These are phyloP conservation scores for Amylostereum areolatum DNA, from an alignment of 1,284 basidiomycete genomes.

Conservation along the genomic window DNA sequence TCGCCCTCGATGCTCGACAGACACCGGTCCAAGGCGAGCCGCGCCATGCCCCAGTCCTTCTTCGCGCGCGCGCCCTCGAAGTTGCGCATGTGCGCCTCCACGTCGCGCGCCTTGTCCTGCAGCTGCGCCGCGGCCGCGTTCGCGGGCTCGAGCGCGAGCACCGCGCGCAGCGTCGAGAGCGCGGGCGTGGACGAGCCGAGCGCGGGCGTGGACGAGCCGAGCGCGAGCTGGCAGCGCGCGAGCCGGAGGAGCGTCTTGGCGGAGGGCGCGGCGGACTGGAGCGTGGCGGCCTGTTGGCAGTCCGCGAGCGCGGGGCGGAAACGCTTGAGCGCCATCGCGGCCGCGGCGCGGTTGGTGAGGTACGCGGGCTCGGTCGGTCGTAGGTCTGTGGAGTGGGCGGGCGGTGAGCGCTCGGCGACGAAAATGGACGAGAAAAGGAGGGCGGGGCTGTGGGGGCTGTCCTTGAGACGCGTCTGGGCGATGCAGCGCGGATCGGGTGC, in stretches of 20 bases:
- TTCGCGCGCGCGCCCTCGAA: constrained; percentile 51
- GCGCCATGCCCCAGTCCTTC: constrained; percentile 65
- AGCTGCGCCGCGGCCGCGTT: constrained; percentile 54
- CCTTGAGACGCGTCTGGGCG: too few relatives aligned
- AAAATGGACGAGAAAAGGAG: too few relatives aligned
- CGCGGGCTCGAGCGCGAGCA: constrained; percentile 48
- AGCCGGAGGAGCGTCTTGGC: constrained; percentile 73
- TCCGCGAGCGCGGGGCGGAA: constrained; percentile 73
- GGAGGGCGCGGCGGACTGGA: constrained; percentile 48
- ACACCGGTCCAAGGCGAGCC: constrained; percentile 69
- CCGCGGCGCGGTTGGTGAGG: constrained; percentile 81
- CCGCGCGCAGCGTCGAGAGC: constrained; percentile 52
- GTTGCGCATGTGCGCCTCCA: constrained; percentile 61
- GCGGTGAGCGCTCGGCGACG: too few relatives aligned
- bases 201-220: constrained; percentile 62
- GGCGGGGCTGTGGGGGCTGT: too few relatives aligned
- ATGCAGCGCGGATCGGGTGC: background rate
- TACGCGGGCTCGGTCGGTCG: constrained; percentile 70
- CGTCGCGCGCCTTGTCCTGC: constrained; percentile 51
- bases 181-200: constrained; percentile 55
- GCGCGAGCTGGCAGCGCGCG: constrained; percentile 74
- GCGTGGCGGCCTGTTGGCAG: constrained; percentile 66
- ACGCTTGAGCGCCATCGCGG: constrained; percentile 76
- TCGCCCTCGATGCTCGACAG: constrained; percentile 67
- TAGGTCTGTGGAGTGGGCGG: constrained; percentile 36